Evolutionary conservation across 768 basidiomycete species (phyloP).

Genomic region (Tylopilus intermedius): DNA sequence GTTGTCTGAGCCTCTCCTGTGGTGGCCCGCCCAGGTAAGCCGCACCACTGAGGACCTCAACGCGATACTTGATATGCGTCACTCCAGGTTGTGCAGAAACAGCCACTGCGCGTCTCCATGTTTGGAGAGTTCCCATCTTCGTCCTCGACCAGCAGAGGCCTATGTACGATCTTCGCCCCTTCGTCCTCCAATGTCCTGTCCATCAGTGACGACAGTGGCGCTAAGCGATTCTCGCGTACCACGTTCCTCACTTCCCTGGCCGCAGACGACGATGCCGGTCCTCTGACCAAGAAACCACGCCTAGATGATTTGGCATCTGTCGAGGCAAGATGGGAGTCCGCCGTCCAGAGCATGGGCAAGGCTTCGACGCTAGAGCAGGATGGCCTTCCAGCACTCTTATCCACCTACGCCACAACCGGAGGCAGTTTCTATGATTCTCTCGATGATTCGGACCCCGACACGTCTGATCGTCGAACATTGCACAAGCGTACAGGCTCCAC

Average conservation of each 20-base stretch:
- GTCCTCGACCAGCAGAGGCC: slow-evolving; percentile 22
- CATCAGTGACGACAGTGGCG: slow-evolving; percentile 29
- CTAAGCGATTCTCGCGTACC: slow-evolving; percentile 40
- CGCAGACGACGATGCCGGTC: slow-evolving; percentile 14
- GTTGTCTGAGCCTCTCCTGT: slow-evolving; percentile 33
- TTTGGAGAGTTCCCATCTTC: slow-evolving; percentile 29
- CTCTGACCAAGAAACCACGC: slow-evolving; percentile 46
- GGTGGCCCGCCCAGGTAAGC: slow-evolving; percentile 72
- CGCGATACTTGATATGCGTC: slow-evolving; percentile 7
- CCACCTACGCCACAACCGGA: slow-evolving; percentile 24
- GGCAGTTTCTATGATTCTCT: slow-evolving; percentile 23
- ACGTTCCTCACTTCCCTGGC: slow-evolving; percentile 28
- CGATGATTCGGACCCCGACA: slow-evolving; percentile 21
- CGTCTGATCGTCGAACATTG: slow-evolving; percentile 7
- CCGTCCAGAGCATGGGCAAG: slow-evolving; percentile 42
- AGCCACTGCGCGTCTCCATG: slow-evolving; percentile 27
- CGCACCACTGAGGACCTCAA: background rate
- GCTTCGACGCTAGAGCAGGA: slow-evolving; percentile 42
- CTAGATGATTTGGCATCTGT: slow-evolving; percentile 24
- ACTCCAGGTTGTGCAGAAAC: slow-evolving; percentile 22
- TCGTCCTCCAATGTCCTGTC: slow-evolving; percentile 41
- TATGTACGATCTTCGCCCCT: slow-evolving; percentile 28
- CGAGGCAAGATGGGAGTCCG: slow-evolving; percentile 43
- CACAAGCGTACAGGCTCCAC: background rate
- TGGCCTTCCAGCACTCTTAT: slow-evolving; percentile 42